Evolutionary conservation across 2,329 filamentous ascomycete species (phyloP).

Genomic region (Aspergillus viridinutans): DNA sequence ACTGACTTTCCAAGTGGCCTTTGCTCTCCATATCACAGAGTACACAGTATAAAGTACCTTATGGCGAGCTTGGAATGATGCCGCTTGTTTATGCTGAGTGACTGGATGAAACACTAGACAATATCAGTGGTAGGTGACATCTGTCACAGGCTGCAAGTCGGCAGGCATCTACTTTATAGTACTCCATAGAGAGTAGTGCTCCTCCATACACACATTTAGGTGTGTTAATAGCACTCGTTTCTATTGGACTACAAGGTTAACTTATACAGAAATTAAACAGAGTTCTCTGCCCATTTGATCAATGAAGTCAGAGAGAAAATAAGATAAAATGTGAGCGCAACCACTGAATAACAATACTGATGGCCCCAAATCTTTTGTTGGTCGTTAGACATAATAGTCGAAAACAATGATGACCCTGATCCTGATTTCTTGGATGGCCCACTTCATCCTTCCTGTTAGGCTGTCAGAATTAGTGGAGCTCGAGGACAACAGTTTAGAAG

Average conservation of each 20-base stretch:
- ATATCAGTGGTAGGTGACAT: not conserved
- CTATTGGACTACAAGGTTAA: not conserved
- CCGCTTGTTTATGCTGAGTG: not conserved
- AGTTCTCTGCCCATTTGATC: not conserved
- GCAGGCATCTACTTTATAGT: not conserved
- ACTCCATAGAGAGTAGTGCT: not conserved
- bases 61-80: not conserved
- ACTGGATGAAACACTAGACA: not conserved
- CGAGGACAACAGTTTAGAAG: not conserved
- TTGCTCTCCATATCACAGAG: not conserved
- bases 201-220: not conserved
- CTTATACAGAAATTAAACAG: not conserved
- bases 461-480: not conserved
- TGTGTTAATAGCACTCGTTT: not conserved
- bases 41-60: not conserved
- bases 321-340: not conserved
- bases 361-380: not conserved
- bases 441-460: not conserved
- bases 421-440: not conserved
- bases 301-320: not conserved
- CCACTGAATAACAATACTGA: not conserved
- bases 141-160: not conserved
- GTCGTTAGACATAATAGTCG: not conserved
- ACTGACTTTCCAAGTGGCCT: not conserved
- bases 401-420: not conserved